A percentile compares a stretch with the other conserved stretches of the same genome.
phyloP scores from a whole-genome alignment of 2,329 filamentous ascomycete species.

The Elsinoe ampelina region DNA sequence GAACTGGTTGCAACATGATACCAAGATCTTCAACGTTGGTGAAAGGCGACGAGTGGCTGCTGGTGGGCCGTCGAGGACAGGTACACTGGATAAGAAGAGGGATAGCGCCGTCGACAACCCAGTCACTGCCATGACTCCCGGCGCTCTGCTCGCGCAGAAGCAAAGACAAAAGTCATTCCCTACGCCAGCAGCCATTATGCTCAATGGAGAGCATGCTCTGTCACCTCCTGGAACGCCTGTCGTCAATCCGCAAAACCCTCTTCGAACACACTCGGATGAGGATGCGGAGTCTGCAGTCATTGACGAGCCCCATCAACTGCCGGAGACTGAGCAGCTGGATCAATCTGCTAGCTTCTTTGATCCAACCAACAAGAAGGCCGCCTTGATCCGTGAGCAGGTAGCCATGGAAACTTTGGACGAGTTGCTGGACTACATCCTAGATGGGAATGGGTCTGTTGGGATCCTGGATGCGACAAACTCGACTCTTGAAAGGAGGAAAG shows the following conservation, averaged over 20 bases:
- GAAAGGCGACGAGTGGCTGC: slow-evolving; percentile 77
- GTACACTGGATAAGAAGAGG: slow-evolving; percentile 26
- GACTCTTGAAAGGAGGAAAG: slow-evolving; percentile 73
- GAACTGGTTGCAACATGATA: slow-evolving; percentile 95
- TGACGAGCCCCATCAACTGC: slow-evolving; percentile 14
- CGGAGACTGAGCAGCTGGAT: slow-evolving; percentile 15
- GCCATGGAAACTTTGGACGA: slow-evolving; percentile 90
- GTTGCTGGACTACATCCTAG: slow-evolving; percentile 77
- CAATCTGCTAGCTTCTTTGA: slow-evolving; percentile 78
- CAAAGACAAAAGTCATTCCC: slow-evolving; percentile 20
- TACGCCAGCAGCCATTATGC: slow-evolving; percentile 46
- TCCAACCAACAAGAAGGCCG: slow-evolving; percentile 71
- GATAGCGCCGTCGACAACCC: slow-evolving; percentile 16
- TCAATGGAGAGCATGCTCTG: slow-evolving; percentile 45
- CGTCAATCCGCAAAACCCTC: not conserved
- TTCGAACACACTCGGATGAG: not conserved
- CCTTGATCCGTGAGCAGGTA: slow-evolving; percentile 79
- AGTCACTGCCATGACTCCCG: slow-evolving; percentile 17
- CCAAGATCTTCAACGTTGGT: slow-evolving; percentile 93
- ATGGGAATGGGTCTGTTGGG: slow-evolving; percentile 75
- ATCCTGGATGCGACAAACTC: slow-evolving; percentile 98
- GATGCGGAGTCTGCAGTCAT: not conserved
- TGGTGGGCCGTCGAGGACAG: slow-evolving; percentile 36
- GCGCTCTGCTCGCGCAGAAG: slow-evolving; percentile 18
- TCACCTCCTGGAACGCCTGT: slow-evolving; percentile 29